Conservation (phyloP, 2,329 filamentous ascomycete genomes). For the Alternaria tenuissima region DNA sequence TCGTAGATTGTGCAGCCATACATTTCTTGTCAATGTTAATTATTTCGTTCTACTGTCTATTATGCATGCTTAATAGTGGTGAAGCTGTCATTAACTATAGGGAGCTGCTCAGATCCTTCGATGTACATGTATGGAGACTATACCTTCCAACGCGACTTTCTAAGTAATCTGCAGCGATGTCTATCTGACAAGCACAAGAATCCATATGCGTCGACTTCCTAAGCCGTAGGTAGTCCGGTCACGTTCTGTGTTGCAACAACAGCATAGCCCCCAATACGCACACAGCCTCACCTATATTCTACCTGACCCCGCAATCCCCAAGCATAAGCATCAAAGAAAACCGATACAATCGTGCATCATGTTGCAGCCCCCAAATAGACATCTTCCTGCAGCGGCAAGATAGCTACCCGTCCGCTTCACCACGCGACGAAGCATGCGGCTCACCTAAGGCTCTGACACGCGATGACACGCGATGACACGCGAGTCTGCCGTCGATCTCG, state of each 20-base stretch:
- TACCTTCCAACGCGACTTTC: neutral
- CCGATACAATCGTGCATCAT: conserved; percentile 3
- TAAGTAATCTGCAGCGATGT: neutral
- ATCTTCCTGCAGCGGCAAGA: conserved; percentile 13
- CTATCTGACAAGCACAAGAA: neutral
- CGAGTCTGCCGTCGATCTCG: neutral
- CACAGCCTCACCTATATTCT: conserved; percentile 4
- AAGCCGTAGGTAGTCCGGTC: neutral
- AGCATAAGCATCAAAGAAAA: conserved; percentile 4
- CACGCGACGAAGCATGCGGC: conserved; percentile 18
- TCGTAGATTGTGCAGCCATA: conserved; percentile 27
- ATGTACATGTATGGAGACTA: neutral
- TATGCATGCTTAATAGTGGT: neutral
- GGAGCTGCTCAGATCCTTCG: neutral
- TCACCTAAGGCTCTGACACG: conserved; percentile 58
- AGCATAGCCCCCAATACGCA: conserved; percentile 7
- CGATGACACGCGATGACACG: neutral
- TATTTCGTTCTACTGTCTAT: neutral
- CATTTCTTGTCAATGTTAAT: conserved; percentile 26
- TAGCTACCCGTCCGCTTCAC: conserved; percentile 8
- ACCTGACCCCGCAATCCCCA: conserved; percentile 7
- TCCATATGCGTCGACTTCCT: neutral
- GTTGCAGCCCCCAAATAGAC: conserved; percentile 22
- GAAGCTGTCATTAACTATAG: neutral
- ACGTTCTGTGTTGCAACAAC: neutral